Percentiles rank a stretch among this genome's conserved stretches.
Evolutionary conservation across 345 rosid species (phyloP).

Genomic region (Microcos paniculata): DNA sequence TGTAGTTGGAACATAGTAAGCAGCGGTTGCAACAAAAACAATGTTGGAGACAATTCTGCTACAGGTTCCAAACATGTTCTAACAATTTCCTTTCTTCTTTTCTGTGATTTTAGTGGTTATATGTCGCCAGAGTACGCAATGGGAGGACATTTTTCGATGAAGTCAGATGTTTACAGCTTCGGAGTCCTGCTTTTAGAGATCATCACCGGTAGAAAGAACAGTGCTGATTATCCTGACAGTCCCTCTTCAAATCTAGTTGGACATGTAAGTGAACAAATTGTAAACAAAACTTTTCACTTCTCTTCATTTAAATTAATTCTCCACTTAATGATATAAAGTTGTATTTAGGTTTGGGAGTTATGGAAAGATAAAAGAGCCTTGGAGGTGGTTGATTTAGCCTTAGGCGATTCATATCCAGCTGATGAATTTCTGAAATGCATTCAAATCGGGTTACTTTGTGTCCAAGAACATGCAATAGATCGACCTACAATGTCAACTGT

Average conservation of each 20-base stretch:
- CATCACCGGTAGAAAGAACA: constrained; percentile 47
- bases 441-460: constrained; percentile 60
- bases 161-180: constrained; percentile 71
- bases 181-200: constrained; percentile 68
- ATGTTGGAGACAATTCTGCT: background rate
- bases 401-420: constrained; percentile 21
- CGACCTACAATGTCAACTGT: constrained; percentile 52
- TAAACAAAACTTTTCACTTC: background rate
- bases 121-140: constrained; percentile 86
- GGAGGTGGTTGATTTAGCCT: constrained; percentile 33
- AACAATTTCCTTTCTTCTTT: background rate
- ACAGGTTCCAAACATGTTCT: background rate
- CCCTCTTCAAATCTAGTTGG: constrained; percentile 40
- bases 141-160: constrained; percentile 57
- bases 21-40: background rate
- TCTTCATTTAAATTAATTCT: background rate
- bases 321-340: background rate
- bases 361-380: constrained; percentile 37
- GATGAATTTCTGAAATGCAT: constrained; percentile 45
- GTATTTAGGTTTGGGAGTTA: constrained; percentile 52
- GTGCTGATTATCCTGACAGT: constrained; percentile 19
- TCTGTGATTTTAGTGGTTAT: constrained; percentile 46
- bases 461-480: constrained; percentile 52
- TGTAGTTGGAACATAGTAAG: constrained; percentile 77
- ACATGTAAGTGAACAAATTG: constrained; percentile 40